Percentiles rank a stretch among this genome's conserved stretches.
Conservation (phyloP, 2,329 filamentous ascomycete species). For the Colletotrichum simmondsii region DNA sequence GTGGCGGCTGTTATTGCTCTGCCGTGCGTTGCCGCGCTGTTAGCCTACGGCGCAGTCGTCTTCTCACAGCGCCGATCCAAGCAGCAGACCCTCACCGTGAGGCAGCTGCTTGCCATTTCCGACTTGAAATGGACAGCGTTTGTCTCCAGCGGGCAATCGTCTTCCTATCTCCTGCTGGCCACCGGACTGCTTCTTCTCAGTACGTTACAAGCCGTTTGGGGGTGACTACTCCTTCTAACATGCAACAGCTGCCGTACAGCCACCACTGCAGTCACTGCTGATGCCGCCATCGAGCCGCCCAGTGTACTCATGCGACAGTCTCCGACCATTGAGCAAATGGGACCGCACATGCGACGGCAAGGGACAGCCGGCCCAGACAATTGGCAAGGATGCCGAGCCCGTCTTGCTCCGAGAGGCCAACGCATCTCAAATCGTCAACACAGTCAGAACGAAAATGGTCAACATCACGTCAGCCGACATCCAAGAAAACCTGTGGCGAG, state of each 20-base stretch:
- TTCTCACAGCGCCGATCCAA: slow-evolving; percentile 24
- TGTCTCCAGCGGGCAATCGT: slow-evolving; percentile 13
- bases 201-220: neutral
- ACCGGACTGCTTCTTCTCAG: slow-evolving; percentile 20
- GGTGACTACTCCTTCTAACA: neutral
- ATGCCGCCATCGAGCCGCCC: slow-evolving; percentile 22
- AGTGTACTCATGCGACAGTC: slow-evolving; percentile 25
- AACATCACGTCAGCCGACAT: slow-evolving; percentile 27
- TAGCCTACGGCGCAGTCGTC: slow-evolving; percentile 31
- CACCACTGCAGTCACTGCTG: slow-evolving; percentile 25
- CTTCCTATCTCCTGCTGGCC: slow-evolving; percentile 19
- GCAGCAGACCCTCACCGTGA: slow-evolving; percentile 25
- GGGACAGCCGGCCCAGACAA: neutral
- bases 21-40: slow-evolving; percentile 27
- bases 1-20: slow-evolving; percentile 30
- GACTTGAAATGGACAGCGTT: slow-evolving; percentile 30
- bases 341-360: slow-evolving; percentile 12
- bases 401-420: slow-evolving; percentile 6
- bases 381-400: slow-evolving; percentile 28
- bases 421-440: slow-evolving; percentile 4
- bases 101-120: slow-evolving; percentile 30
- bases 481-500: slow-evolving; percentile 30
- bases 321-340: slow-evolving; percentile 19
- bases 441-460: slow-evolving; percentile 11
- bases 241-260: slow-evolving; percentile 12